Conservation (phyloP, 768 basidiomycete genomes). For the Suillus ampliporus region DNA sequence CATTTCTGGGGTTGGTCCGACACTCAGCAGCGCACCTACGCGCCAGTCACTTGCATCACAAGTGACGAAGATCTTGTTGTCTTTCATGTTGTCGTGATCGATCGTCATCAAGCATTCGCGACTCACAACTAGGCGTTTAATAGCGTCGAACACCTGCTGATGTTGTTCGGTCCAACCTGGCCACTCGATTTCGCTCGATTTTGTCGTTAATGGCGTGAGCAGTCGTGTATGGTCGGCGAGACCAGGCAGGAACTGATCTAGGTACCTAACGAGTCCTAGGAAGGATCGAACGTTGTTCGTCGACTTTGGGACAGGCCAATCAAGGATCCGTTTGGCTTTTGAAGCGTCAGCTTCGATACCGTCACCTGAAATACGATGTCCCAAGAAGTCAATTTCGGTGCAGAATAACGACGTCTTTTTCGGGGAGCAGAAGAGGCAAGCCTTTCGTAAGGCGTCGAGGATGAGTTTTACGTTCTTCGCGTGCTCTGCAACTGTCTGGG, state of each 20-base stretch:
- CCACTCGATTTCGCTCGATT: constrained; percentile 30
- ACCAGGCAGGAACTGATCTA: constrained; percentile 14
- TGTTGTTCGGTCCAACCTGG: constrained; percentile 31
- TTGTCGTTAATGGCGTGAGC: constrained; percentile 19
- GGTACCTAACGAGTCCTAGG: constrained; percentile 16
- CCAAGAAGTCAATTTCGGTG: constrained; percentile 5
- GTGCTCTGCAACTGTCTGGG: constrained; percentile 18
- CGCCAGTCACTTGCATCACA: constrained; percentile 16
- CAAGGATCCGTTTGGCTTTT: constrained; percentile 15
- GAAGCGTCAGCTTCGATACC: constrained; percentile 26
- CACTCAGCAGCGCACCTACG: no score
- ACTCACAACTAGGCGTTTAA: constrained; percentile 33
- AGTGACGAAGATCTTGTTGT: constrained; percentile 23
- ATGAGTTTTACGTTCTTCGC: constrained; percentile 19
- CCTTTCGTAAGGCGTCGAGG: constrained; percentile 19
- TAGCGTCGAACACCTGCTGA: constrained; percentile 17
- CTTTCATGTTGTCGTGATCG: constrained; percentile 33
- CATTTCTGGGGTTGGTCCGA: no score
- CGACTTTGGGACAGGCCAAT: constrained; percentile 37
- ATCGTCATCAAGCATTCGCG: constrained; percentile 36
- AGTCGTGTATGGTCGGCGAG: background rate
- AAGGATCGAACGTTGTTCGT: constrained; percentile 22
- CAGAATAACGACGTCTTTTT: constrained; percentile 14
- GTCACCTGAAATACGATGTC: constrained; percentile 34
- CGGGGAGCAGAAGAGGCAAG: constrained; percentile 25